Evolutionary conservation across 495 filamentous ascomycete genomes (phyloP), one percentile per base, ranked within the genome.

Genomic region (Terfezia claveryi): DNA sequence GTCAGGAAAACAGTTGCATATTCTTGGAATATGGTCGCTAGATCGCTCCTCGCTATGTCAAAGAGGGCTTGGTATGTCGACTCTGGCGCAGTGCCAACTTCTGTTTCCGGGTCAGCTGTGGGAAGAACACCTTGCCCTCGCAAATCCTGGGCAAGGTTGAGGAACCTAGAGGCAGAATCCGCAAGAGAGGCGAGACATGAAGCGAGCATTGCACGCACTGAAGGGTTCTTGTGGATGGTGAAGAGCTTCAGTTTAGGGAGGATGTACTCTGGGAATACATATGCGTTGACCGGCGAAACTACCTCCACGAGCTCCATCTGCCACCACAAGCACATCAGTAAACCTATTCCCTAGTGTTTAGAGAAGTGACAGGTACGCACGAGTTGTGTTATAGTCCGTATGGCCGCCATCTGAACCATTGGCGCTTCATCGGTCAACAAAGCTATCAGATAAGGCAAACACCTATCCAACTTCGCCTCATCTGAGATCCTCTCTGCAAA

Each of bases 201-300:
- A 12, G 92, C 92, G 68, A 94, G 96, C 2, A 86, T 88, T 46
- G 85, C 81, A 53, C 89, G 79, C 10, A 94, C 81, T 50, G 89
- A 66, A 4, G 82, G 68, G 55, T 76, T 83, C 7, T 74, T 68
- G 32, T 72, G 74, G 49, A 71, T 68, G 50, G 89, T 67, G 56
- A 91, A 82, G 14, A 76, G 71, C 59, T 88, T 77, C 60, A 96
- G 75, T 38, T 85, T 75, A 4, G 83, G 87, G 55, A 95, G 78
- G 37, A 99, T 82, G 67, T 96, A 99, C 62, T 95, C 91, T 0
- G 89, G 81, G 64, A 95, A 96, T 3, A 95, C 74, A 69, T 94
- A 85, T 12, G 89, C 87, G 67, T 99, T 99, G 52, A 95, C 82
- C 0, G 89, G 92, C 1, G 88, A 94, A 10, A 89, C 82, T 4